Conservation (phyloP, 768 basidiomycete species). For the Mrakia gelida region DNA sequence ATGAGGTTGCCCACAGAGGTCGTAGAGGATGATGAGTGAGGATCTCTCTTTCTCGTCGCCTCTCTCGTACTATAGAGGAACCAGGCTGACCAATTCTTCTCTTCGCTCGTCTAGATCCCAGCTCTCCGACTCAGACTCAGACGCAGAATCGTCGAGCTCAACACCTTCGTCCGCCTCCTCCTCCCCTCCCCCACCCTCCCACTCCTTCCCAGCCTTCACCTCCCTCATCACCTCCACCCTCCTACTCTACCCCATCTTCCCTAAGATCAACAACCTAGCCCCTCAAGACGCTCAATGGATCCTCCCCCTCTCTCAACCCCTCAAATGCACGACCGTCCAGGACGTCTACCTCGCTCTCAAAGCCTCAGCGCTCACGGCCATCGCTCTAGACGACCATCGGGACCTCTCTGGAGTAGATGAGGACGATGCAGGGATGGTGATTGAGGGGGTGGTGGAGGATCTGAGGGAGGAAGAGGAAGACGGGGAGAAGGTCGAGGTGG, state of each 20-base stretch:
- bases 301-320: slow-evolving; percentile 71
- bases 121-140: slow-evolving; percentile 10
- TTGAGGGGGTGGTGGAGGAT: slow-evolving; percentile 56
- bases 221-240: slow-evolving; percentile 53
- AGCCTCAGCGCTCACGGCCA: slow-evolving; percentile 71
- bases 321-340: slow-evolving; percentile 79
- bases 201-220: slow-evolving; percentile 80
- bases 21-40: slow-evolving; percentile 18
- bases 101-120: slow-evolving; percentile 12
- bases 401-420: slow-evolving; percentile 2
- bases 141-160: slow-evolving; percentile 15
- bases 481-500: slow-evolving; percentile 57
- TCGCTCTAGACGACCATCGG: slow-evolving; percentile 4
- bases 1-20: slow-evolving; percentile 77
- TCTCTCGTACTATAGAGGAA: no score
- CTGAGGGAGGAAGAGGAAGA: slow-evolving; percentile 30
- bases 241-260: slow-evolving; percentile 69
- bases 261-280: slow-evolving; percentile 94
- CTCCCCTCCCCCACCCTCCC: slow-evolving; percentile 40
- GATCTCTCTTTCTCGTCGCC: no score
- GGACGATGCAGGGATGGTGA: slow-evolving; percentile 45
- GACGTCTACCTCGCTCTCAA: slow-evolving; percentile 91
- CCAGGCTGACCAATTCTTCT: not conserved
- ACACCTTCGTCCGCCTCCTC: slow-evolving; percentile 6
- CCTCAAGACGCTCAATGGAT: slow-evolving; percentile 94